phyloP scores from a whole-genome alignment of 2,329 filamentous ascomycete species.

The Esteya vermicola region DNA sequence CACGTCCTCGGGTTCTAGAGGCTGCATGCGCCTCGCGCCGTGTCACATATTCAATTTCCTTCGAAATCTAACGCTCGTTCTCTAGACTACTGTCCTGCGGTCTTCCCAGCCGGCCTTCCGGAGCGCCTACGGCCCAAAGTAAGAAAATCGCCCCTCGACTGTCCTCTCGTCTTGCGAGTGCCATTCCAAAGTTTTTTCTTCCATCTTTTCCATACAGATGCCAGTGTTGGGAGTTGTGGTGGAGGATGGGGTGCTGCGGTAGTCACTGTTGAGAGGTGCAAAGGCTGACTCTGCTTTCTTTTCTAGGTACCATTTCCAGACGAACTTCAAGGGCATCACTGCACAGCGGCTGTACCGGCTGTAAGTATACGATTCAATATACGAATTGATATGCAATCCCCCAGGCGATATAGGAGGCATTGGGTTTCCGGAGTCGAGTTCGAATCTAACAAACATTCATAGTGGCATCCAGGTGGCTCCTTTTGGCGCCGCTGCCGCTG shows the following conservation, averaged over 20 bases:
- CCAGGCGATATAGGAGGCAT: not conserved
- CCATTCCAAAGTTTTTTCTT: no score
- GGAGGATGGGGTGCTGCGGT: no score
- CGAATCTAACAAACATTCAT: conserved; percentile 1
- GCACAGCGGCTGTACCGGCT: conserved; percentile 17
- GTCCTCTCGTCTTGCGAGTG: no score
- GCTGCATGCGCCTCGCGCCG: no score
- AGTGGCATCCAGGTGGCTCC: conserved; percentile 38
- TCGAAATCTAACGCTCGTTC: no score
- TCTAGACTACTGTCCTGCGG: conserved; percentile 32
- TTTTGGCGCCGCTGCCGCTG: conserved; percentile 43
- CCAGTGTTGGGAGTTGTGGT: not conserved
- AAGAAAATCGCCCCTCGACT: no score
- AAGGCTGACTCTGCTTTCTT: not conserved
- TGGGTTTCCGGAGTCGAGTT: not conserved
- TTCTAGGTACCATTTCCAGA: conserved; percentile 43
- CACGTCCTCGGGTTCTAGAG: no score
- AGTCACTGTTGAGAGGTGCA: no score
- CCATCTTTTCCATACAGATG: no score
- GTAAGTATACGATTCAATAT: not conserved
- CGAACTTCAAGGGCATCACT: conserved; percentile 39
- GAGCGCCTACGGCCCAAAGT: conserved; percentile 54
- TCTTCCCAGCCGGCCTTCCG: conserved; percentile 31
- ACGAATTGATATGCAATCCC: no score
- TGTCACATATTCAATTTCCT: no score